These are phyloP conservation scores for Cichorium intybus DNA, from an alignment of 140 eudicot genomes.

Conservation along the genomic window DNA sequence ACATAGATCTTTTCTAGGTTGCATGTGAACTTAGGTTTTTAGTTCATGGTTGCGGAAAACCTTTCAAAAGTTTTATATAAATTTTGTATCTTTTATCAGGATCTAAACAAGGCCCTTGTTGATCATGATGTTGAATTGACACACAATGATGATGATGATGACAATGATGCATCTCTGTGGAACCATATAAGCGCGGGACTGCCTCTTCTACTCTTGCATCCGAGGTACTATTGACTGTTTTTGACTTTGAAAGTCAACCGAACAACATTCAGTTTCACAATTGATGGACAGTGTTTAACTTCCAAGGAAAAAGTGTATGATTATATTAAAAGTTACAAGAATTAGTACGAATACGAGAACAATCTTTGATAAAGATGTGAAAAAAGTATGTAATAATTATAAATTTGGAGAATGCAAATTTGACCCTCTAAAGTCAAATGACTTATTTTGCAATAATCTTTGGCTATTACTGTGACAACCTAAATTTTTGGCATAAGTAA, in stretches of 20 bases:
- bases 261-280: background rate
- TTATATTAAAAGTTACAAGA: background rate
- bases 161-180: too few relatives aligned
- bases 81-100: too few relatives aligned
- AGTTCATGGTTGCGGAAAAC: too few relatives aligned
- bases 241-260: conserved; percentile 9
- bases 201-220: conserved; percentile 85
- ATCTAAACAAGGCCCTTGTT: too few relatives aligned
- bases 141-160: too few relatives aligned
- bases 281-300: background rate
- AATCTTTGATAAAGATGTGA: background rate
- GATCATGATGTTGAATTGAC: too few relatives aligned
- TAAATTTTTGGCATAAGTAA: too few relatives aligned
- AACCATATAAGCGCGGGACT: conserved; percentile 78
- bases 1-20: too few relatives aligned
- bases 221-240: conserved; percentile 52
- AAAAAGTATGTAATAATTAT: background rate
- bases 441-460: too few relatives aligned
- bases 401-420: background rate
- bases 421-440: conserved; percentile 9
- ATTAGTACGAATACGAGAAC: background rate
- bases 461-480: too few relatives aligned
- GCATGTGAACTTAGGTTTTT: too few relatives aligned
- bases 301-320: background rate
- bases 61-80: too few relatives aligned